Percentiles rank a stretch among this genome's conserved stretches.
Evolutionary conservation across 495 filamentous ascomycete species (phyloP).

Genomic region (Talaromyces ruber): DNA sequence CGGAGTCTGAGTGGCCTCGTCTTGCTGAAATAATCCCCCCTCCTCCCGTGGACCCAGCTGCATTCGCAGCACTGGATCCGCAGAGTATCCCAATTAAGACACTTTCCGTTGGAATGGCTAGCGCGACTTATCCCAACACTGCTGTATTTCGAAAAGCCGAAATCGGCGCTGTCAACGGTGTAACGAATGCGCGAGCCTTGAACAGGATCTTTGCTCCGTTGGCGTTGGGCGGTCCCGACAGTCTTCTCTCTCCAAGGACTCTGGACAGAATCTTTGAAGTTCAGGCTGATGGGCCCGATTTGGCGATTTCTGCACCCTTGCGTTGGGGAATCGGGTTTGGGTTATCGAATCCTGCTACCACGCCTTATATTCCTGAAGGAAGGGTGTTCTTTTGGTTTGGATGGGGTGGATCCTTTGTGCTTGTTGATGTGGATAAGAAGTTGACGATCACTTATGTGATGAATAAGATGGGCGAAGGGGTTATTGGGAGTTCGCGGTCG

Average conservation of each 20-base stretch:
- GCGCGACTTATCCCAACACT: background rate
- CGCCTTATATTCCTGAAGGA: conserved; percentile 8
- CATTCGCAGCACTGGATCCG: background rate
- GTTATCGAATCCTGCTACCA: conserved; percentile 3
- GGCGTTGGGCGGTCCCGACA: background rate
- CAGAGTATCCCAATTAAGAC: background rate
- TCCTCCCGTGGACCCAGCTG: background rate
- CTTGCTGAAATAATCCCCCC: conserved; percentile 9
- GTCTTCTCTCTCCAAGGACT: conserved; percentile 12
- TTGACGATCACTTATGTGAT: conserved; percentile 23
- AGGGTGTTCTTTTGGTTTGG: conserved; percentile 19
- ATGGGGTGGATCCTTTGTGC: conserved; percentile 19
- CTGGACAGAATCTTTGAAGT: conserved; percentile 17
- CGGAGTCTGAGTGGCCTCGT: conserved; percentile 12
- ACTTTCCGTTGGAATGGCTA: background rate
- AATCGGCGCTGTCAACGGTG: conserved; percentile 10
- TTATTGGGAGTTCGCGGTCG: conserved; percentile 20
- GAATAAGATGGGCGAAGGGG: conserved; percentile 19
- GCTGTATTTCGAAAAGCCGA: conserved; percentile 2
- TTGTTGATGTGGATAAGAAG: conserved; percentile 20
- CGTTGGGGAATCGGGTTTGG: conserved; percentile 18
- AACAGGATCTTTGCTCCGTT: conserved; percentile 9
- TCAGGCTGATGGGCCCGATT: conserved; percentile 13
- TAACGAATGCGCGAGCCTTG: conserved; percentile 10
- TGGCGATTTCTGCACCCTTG: conserved; percentile 9